These are phyloP conservation scores for Boechera stricta DNA, from an alignment of 345 rosid species.

Conservation along the genomic window DNA sequence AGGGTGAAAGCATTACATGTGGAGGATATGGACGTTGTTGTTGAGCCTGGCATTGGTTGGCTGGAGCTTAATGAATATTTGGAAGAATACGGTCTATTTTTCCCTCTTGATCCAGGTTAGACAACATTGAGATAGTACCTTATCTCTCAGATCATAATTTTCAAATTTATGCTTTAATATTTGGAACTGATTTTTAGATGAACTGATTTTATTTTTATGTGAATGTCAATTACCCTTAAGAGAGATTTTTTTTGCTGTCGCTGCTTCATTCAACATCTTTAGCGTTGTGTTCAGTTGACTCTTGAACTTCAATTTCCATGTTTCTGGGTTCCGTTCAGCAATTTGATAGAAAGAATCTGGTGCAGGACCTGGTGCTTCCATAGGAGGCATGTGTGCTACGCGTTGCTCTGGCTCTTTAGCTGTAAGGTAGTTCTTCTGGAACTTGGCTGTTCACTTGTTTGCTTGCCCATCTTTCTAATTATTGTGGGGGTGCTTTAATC, in stretches of 20 bases:
- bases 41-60: conserved; percentile 99
- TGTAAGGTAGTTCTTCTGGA: conserved; percentile 65
- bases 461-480: neutral
- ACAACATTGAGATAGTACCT: conserved; percentile 26
- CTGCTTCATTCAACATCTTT: conserved; percentile 15
- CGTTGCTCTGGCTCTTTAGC: conserved; percentile 98
- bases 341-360: conserved; percentile 9
- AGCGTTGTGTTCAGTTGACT: neutral
- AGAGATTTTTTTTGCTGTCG: neutral
- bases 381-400: conserved; percentile 98
- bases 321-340: conserved; percentile 8
- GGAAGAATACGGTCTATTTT: conserved; percentile 85
- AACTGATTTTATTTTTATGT: neutral
- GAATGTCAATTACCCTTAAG: neutral
- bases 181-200: conserved; percentile 3
- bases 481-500: conserved; percentile 26
- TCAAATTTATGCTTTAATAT: neutral
- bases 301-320: neutral
- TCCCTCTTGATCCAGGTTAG: conserved; percentile 96
- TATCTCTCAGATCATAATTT: conserved; percentile 19
- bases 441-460: neutral
- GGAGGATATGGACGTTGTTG: conserved; percentile 95
- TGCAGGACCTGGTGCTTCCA: conserved; percentile 94
- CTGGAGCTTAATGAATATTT: conserved; percentile 89
- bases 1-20: conserved; percentile 81